These are phyloP conservation scores for Monilinia laxa DNA, from an alignment of 2,329 filamentous ascomycete genomes.

Conservation along the genomic window DNA sequence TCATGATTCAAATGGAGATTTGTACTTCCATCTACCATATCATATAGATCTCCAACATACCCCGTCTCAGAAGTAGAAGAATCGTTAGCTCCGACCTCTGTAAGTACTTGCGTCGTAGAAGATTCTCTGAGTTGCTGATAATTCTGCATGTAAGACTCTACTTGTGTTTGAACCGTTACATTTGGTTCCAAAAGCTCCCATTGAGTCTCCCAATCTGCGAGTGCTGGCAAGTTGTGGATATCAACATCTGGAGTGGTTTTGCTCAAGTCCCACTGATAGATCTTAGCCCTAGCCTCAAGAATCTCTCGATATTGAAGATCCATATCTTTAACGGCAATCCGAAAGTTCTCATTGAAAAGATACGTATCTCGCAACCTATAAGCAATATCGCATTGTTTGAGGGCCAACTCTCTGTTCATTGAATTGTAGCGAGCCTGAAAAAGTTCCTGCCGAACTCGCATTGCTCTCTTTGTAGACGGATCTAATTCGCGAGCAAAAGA, in stretches of 20 bases:
- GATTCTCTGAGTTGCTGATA: too few species aligned
- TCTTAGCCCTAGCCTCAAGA: background rate
- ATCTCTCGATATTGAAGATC: background rate
- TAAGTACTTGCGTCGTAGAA: too few species aligned
- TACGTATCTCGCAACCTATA: background rate
- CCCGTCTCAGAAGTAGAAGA: too few species aligned
- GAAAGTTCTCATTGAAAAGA: background rate
- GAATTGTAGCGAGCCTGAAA: background rate
- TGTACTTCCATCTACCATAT: too few species aligned
- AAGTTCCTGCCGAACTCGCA: background rate
- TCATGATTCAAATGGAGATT: background rate
- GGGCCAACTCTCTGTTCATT: background rate
- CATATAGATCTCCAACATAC: too few species aligned
- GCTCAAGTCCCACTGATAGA: background rate
- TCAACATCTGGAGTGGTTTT: background rate
- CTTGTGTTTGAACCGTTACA: background rate
- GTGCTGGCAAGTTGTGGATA: background rate
- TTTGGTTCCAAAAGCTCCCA: background rate
- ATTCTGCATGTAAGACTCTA: too few species aligned
- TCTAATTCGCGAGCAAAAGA: background rate
- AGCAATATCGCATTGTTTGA: background rate
- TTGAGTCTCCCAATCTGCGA: background rate
- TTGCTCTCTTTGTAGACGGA: background rate
- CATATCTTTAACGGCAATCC: background rate
- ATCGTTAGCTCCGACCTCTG: too few species aligned